Conservation (phyloP, 1,284 basidiomycete genomes). For the Entoloma clypeatum region DNA sequence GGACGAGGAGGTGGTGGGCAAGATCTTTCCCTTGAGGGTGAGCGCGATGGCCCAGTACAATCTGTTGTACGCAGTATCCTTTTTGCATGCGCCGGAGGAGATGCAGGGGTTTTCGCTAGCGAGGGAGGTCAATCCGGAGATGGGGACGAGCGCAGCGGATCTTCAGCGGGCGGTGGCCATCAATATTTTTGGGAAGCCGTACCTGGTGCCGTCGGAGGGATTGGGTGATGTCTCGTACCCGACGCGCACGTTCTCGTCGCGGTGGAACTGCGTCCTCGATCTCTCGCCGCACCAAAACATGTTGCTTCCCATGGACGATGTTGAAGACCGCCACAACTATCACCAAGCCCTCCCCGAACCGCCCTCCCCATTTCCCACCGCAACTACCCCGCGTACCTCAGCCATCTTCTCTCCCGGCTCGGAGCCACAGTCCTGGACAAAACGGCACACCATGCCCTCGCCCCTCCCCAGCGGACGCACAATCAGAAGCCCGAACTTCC, state of each 20-base stretch:
- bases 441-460: slow-evolving; percentile 51
- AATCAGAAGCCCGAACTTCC: slow-evolving; percentile 35
- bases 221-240: slow-evolving; percentile 45
- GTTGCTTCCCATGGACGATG: slow-evolving; percentile 21
- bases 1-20: slow-evolving; percentile 31
- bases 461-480: slow-evolving; percentile 34
- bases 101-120: slow-evolving; percentile 43
- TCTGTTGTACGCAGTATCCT: slow-evolving; percentile 79
- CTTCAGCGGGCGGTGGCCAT: slow-evolving; percentile 76
- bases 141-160: slow-evolving; percentile 32
- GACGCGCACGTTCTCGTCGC: slow-evolving; percentile 70
- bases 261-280: slow-evolving; percentile 87
- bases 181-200: slow-evolving; percentile 72
- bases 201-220: slow-evolving; percentile 23
- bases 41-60: slow-evolving; percentile 77
- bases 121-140: slow-evolving; percentile 20
- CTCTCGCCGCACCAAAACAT: slow-evolving; percentile 47
- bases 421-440: slow-evolving; percentile 38
- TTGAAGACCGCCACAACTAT: slow-evolving; percentile 27
- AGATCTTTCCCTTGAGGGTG: slow-evolving; percentile 70
- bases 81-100: slow-evolving; percentile 64
- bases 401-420: slow-evolving; percentile 21
- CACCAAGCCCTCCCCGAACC: slow-evolving; percentile 64
- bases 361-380: slow-evolving; percentile 64
- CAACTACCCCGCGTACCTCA: slow-evolving; percentile 18